Percentiles rank a stretch among this genome's conserved stretches.
phyloP scores from a whole-genome alignment of 176 grass and related monocot genomes.

The Oryza australiensis region DNA sequence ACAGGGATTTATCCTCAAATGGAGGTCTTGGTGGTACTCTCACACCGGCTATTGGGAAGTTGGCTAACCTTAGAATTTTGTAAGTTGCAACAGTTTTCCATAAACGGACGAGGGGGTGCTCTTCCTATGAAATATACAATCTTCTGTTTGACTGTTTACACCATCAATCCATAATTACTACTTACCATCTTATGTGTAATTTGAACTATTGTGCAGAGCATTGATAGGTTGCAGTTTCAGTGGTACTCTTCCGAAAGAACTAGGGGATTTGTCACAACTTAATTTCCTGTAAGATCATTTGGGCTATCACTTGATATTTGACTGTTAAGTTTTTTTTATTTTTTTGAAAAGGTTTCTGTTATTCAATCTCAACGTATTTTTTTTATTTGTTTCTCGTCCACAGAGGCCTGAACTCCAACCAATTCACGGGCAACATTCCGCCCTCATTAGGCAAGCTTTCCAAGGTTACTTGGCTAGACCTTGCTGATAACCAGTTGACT shows the following conservation, averaged over 20 bases:
- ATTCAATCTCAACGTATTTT: neutral
- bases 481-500: constrained; percentile 59
- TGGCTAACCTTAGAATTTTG: constrained; percentile 50
- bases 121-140: constrained; percentile 5
- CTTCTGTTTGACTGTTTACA: constrained; percentile 1
- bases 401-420: constrained; percentile 67
- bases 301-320: neutral
- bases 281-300: constrained; percentile 56
- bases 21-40: constrained; percentile 42
- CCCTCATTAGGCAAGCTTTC: constrained; percentile 73
- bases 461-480: constrained; percentile 55
- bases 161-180: neutral
- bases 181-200: constrained; percentile 25
- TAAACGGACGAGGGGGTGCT: neutral
- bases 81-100: constrained; percentile 42
- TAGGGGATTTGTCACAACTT: constrained; percentile 61
- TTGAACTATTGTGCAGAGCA: constrained; percentile 37
- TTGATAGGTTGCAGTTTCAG: constrained; percentile 62
- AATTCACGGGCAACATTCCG: constrained; percentile 57
- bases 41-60: constrained; percentile 54
- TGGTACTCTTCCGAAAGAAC: constrained; percentile 59
- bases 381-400: neutral
- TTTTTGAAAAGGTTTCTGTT: neutral
- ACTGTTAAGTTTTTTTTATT: neutral
- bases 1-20: constrained; percentile 82